phyloP scores from a whole-genome alignment of 768 basidiomycete species.

The Neoboletus subvelutipes region DNA sequence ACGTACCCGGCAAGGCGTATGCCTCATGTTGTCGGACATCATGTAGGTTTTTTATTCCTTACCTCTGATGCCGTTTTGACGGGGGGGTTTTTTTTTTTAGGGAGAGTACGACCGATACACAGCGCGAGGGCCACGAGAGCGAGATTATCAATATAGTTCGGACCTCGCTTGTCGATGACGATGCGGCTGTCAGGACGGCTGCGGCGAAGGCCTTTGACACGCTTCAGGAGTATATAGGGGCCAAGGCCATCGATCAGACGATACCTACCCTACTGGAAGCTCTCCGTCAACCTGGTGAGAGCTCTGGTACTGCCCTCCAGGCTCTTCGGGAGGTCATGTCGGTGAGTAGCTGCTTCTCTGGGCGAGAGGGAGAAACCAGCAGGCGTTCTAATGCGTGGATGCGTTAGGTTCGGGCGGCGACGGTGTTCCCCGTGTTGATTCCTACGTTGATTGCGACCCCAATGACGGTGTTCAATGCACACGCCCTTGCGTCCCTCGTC shows the following conservation, averaged over 20 bases:
- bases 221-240: slow-evolving; percentile 88
- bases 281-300: slow-evolving; percentile 86
- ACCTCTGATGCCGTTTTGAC: too few relatives aligned
- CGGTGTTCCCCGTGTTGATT: slow-evolving; percentile 96
- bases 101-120: slow-evolving; percentile 78
- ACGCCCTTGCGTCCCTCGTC: slow-evolving; percentile 86
- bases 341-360: slow-evolving; percentile 42
- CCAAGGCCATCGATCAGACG: slow-evolving; percentile 92
- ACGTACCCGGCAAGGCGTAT: slow-evolving; percentile 79
- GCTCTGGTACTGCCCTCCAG: slow-evolving; percentile 93
- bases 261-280: slow-evolving; percentile 95
- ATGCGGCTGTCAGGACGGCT: slow-evolving; percentile 80
- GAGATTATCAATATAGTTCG: slow-evolving; percentile 87
- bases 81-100: slow-evolving; percentile 44
- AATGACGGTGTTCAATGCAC: slow-evolving; percentile 93
- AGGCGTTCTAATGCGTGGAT: slow-evolving; percentile 1
- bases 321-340: slow-evolving; percentile 94
- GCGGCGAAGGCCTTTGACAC: slow-evolving; percentile 89
- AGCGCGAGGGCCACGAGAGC: slow-evolving; percentile 85
- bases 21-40: slow-evolving; percentile 82
- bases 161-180: slow-evolving; percentile 82
- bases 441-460: slow-evolving; percentile 89
- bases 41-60: slow-evolving; percentile 53
- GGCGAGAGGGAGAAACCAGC: neutral
- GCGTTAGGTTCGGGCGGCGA: slow-evolving; percentile 81